Percentiles rank a stretch among this genome's conserved stretches.
phyloP scores from a whole-genome alignment of 73 alveolate species.

The Paramecium pentaurelia region DNA sequence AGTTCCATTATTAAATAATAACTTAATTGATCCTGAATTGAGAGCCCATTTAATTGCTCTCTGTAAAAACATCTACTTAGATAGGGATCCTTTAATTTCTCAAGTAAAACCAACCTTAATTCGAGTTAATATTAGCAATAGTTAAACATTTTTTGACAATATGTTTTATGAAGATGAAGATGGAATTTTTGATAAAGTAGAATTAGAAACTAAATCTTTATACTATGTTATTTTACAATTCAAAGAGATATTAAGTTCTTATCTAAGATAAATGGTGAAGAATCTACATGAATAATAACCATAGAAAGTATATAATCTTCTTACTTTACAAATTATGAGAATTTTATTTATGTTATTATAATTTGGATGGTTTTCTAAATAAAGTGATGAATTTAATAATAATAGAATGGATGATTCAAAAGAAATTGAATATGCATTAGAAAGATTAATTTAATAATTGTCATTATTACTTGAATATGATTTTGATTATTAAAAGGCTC shows the following conservation, averaged over 20 bases:
- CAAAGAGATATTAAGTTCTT: not conserved
- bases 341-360: not conserved
- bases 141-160: not conserved
- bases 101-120: not conserved
- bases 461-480: not conserved
- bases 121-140: not conserved
- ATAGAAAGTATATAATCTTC: not conserved
- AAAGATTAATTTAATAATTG: not conserved
- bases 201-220: not conserved
- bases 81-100: constrained; percentile 7
- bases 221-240: not conserved
- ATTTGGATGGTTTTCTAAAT: not conserved
- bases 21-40: not conserved
- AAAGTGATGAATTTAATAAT: not conserved
- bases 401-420: not conserved
- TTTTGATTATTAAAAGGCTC: not conserved
- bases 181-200: not conserved
- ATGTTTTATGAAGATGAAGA: constrained; percentile 11
- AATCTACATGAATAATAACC: not conserved
- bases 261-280: not conserved
- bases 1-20: not conserved
- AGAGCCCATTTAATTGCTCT: not conserved
- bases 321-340: constrained; percentile 9
- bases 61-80: constrained; percentile 32
- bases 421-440: not conserved